Conservation (phyloP, 2,329 filamentous ascomycete genomes). For the Lasiodiplodia sp. region DNA sequence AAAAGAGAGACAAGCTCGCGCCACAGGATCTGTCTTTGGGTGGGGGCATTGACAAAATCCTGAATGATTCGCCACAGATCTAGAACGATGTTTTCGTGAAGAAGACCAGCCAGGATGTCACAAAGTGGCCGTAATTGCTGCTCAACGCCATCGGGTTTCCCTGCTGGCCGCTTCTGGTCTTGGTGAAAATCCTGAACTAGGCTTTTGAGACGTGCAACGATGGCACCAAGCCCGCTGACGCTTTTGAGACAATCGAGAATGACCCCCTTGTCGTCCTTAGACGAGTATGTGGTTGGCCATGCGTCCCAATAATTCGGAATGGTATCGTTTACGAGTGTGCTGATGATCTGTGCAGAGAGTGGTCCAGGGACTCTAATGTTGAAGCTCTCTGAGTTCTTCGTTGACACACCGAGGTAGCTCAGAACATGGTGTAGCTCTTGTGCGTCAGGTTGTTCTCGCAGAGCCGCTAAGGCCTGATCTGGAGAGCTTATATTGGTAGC, state of each 20-base stretch:
- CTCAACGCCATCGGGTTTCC: conserved; percentile 32
- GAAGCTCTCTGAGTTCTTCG: conserved; percentile 49
- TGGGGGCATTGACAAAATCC: conserved; percentile 47
- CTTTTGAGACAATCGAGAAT: conserved; percentile 74
- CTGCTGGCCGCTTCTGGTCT: conserved; percentile 42
- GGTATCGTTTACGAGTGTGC: conserved; percentile 75
- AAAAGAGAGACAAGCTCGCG: conserved; percentile 67
- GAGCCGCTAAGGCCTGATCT: conserved; percentile 63
- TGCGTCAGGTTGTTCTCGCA: conserved; percentile 70
- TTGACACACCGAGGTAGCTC: conserved; percentile 55
- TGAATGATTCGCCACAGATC: conserved; percentile 56
- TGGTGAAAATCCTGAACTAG: conserved; percentile 54
- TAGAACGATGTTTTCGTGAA: conserved; percentile 21
- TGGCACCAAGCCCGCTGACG: conserved; percentile 78
- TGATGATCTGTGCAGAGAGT: conserved; percentile 75
- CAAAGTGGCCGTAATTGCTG: conserved; percentile 52
- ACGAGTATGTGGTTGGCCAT: conserved; percentile 46
- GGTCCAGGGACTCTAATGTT: conserved; percentile 70
- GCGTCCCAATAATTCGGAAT: conserved; percentile 83
- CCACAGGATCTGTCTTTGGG: conserved; percentile 65
- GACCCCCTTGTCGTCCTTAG: conserved; percentile 36
- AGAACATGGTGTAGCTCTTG: conserved; percentile 63
- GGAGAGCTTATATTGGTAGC: conserved; percentile 36
- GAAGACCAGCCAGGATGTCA: conserved; percentile 44
- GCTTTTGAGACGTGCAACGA: conserved; percentile 72